Evolutionary conservation across 2,329 filamentous ascomycete species (phyloP).

Genomic region (Neofusicoccum sp.): DNA sequence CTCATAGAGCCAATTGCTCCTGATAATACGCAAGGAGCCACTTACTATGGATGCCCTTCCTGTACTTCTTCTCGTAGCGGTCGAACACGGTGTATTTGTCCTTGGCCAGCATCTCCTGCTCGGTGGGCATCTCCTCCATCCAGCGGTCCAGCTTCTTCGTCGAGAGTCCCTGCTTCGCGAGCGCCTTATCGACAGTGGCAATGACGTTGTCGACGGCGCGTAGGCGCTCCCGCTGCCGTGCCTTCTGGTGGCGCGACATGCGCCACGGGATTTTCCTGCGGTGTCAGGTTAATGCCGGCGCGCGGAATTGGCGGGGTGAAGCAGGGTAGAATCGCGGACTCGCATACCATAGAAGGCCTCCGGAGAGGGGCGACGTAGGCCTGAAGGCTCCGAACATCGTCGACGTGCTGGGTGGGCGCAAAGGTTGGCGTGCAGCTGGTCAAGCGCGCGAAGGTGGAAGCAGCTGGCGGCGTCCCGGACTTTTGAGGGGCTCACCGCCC

Average conservation of each 20-base stretch:
- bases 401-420: constrained; percentile 18
- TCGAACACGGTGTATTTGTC: constrained; percentile 99
- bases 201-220: constrained; percentile 86
- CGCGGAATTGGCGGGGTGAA: neutral
- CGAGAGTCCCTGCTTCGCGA: constrained; percentile 67
- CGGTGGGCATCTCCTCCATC: constrained; percentile 94
- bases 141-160: constrained; percentile 79
- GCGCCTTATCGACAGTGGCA: constrained; percentile 73
- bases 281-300: neutral
- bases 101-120: constrained; percentile 90
- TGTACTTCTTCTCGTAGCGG: constrained; percentile 89
- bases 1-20: neutral
- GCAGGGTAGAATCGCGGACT: neutral
- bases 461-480: neutral
- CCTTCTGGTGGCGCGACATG: constrained; percentile 86
- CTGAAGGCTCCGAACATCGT: constrained; percentile 42
- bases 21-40: constrained; percentile 27
- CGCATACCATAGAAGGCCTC: constrained; percentile 38
- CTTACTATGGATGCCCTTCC: constrained; percentile 97
- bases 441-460: neutral
- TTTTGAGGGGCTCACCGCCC: constrained; percentile 9
- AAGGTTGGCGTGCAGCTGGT: neutral
- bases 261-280: constrained; percentile 93
- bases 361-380: constrained; percentile 39
- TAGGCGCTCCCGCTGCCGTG: constrained; percentile 77